Evolutionary conservation across 352 stramenopile species (phyloP), one percentile per base, ranked within the genome.

Genomic region (Pythium graminicola): DNA sequence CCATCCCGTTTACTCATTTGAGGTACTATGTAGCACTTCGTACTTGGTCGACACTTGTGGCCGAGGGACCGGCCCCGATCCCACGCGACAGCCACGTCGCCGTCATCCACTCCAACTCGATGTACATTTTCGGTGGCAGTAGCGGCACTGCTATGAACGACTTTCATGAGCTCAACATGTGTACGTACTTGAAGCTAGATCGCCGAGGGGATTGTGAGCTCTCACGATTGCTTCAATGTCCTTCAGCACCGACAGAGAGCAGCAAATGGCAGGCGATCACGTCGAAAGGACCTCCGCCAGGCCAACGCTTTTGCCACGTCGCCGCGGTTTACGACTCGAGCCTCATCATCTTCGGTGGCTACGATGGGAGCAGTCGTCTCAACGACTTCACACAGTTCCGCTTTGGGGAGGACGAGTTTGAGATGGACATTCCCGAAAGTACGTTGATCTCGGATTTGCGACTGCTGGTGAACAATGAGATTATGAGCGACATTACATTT

Each of bases 121-220:
- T 98, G 88, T 98, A 95, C 70, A 88, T 97, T 29, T 97, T 97
- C 71, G 89, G 88, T n/a, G 96, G 96, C 7, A 97, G 86, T 22
- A 98, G 89, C 31, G 95, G 95, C 42, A 95, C 72, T 38, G 94
- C 95, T 16, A 97, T 99, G 84, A 98, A 98, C 67, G 96, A 99
- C 69, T 97, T 99, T 49, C 89, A 98, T 61, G 95, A 98, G 54
- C 76, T 99, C 3, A 88, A 80, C 36, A 59, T 94, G 31, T 73
- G 81, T 88, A 62, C 31, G 43, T 36, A 17, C 6, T 9, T 13
- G 26, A 22, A 4, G 6, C 19, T 19, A 40, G 13, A 22, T 23
- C 13, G 0, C 32, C 5, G 6, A 43, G 2, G 2, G 33, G 10
- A 29, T 16, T 35, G 17, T 57, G n/a, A n/a, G n/a, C n/a, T n/a